These are phyloP conservation scores for Leucosporidium creatinivorum DNA, from an alignment of 768 basidiomycete genomes.

Conservation along the genomic window DNA sequence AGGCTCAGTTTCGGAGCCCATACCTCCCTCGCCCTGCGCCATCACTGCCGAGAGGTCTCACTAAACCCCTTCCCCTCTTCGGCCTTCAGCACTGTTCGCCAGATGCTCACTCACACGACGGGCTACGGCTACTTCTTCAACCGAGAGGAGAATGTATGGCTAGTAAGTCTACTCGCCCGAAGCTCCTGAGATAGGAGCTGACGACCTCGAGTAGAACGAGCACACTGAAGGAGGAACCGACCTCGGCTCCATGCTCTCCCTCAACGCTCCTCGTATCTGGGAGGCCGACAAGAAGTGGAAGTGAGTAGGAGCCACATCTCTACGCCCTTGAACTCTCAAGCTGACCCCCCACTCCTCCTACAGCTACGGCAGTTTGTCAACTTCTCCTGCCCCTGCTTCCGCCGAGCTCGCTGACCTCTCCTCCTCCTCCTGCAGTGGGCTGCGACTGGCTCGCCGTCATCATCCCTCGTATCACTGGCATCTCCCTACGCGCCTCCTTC, in stretches of 20 bases:
- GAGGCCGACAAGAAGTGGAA: not conserved
- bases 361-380: not conserved
- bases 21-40: no score
- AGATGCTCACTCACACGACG: conserved; percentile 16
- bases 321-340: no score
- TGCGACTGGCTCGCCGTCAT: conserved; percentile 11
- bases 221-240: not conserved
- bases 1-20: no score
- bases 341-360: no score
- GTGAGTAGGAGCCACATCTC: no score
- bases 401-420: not conserved
- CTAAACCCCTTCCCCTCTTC: no score
- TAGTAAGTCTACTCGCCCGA: not conserved
- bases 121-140: conserved; percentile 7
- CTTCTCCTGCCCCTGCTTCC: not conserved
- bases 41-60: no score
- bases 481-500: not conserved
- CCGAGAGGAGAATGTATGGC: not conserved
- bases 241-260: no score
- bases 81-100: not conserved
- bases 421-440: not conserved
- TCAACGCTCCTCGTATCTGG: not conserved
- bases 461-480: conserved; percentile 2
- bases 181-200: not conserved
- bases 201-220: not conserved